These are phyloP conservation scores for Aspergillus cejpii DNA, from an alignment of 2,329 filamentous ascomycete genomes.

Conservation along the genomic window DNA sequence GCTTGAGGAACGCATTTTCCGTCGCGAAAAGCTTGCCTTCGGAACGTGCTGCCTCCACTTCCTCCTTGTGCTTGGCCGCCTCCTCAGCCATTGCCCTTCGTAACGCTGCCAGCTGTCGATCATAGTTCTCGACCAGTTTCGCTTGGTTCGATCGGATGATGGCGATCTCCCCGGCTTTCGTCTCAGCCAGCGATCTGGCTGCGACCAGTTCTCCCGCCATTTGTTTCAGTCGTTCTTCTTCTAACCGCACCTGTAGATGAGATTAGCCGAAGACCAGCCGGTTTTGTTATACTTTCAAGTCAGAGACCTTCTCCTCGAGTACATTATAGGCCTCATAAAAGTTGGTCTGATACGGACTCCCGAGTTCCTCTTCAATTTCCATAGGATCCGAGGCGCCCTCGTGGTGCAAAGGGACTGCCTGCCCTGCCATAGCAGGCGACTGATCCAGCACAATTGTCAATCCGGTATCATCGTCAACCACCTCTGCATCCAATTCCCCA, in stretches of 20 bases:
- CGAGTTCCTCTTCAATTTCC: conserved; percentile 13
- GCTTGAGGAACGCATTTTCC: conserved; percentile 54
- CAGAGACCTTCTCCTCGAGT: conserved; percentile 24
- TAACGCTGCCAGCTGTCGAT: conserved; percentile 47
- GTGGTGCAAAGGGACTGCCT: conserved; percentile 4
- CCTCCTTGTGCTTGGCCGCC: conserved; percentile 47
- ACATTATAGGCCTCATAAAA: conserved; percentile 12
- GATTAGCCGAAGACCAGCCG: conserved; percentile 13
- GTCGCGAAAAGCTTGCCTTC: conserved; percentile 53
- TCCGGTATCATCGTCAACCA: conserved; percentile 34
- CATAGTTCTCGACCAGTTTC: conserved; percentile 48
- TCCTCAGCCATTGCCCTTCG: conserved; percentile 51
- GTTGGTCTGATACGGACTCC: conserved; percentile 4
- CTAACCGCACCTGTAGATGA: conserved; percentile 30
- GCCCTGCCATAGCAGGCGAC: conserved; percentile 7
- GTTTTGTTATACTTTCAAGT: neutral
- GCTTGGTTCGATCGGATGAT: conserved; percentile 55
- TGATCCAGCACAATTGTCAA: conserved; percentile 10
- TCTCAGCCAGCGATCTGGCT: conserved; percentile 39
- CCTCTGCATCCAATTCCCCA: conserved; percentile 39
- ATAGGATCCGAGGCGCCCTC: conserved; percentile 15
- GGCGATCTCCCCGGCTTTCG: conserved; percentile 55
- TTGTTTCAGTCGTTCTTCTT: conserved; percentile 37
- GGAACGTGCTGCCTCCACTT: conserved; percentile 49
- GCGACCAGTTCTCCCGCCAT: conserved; percentile 35